phyloP scores from a whole-genome alignment of 345 rosid genomes.

The Balakata baccata region DNA sequence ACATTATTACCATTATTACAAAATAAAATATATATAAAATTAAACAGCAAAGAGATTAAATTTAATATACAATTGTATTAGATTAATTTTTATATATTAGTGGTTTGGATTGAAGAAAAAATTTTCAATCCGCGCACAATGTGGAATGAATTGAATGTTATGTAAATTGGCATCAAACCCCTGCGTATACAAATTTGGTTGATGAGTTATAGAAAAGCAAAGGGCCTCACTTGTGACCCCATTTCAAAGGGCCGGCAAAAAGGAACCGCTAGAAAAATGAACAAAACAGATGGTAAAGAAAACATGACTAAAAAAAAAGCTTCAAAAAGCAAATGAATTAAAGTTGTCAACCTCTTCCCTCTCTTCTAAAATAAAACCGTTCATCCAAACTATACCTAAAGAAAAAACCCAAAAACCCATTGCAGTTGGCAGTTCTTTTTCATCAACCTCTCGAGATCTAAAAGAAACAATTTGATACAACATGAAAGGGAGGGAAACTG shows the following conservation, averaged over 20 bases:
- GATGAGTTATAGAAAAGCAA: conserved; percentile 22
- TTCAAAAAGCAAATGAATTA: conserved; percentile 12
- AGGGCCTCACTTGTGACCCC: conserved; percentile 43
- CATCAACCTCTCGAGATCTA: conserved; percentile 21
- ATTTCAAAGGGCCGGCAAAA: conserved; percentile 33
- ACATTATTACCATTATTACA: no score
- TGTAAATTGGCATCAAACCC: no score
- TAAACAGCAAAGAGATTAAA: no score
- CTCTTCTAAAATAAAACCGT: conserved; percentile 29
- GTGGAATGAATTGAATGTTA: no score
- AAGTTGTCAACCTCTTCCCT: conserved; percentile 28
- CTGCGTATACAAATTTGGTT: no score
- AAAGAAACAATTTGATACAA: conserved; percentile 12
- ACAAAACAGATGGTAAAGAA: conserved; percentile 22
- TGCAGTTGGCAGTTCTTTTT: background rate
- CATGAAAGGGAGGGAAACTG: conserved; percentile 71
- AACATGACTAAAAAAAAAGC: conserved; percentile 5
- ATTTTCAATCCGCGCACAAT: no score
- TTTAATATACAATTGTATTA: no score
- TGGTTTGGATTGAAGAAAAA: no score
- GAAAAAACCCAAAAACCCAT: conserved; percentile 15
- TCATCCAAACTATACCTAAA: conserved; percentile 9
- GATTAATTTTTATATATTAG: no score
- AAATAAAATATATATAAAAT: no score
- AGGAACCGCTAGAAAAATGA: conserved; percentile 18